Conservation (phyloP, 2,329 filamentous ascomycete genomes). For the Chaetoscypha palmicola region DNA sequence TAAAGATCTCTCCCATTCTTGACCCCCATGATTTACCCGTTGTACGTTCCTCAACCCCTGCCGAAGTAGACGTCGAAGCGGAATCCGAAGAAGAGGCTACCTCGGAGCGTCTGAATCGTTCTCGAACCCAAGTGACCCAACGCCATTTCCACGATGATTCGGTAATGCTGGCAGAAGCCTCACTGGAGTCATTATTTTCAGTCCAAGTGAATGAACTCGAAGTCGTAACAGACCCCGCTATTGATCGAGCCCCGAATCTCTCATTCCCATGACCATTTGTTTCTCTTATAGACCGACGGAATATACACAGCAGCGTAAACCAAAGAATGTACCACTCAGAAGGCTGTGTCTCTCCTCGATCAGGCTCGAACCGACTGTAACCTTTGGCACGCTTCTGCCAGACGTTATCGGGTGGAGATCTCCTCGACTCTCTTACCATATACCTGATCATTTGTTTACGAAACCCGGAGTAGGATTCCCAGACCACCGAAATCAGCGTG, state of each 20-base stretch:
- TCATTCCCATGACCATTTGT: background rate
- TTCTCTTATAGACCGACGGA: background rate
- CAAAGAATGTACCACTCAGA: background rate
- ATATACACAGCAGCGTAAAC: background rate
- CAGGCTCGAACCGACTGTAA: background rate
- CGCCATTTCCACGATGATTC: background rate
- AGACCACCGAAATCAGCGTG: background rate
- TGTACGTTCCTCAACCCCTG: background rate
- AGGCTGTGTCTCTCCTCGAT: background rate
- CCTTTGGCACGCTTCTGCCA: background rate
- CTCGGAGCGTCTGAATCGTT: background rate
- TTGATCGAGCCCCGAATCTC: background rate
- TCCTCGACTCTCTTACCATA: background rate
- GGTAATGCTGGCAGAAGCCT: background rate
- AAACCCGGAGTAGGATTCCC: background rate
- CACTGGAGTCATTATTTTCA: background rate
- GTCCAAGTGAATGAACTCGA: background rate
- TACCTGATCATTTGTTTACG: background rate
- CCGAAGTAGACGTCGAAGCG: too few relatives aligned
- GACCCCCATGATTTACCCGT: background rate
- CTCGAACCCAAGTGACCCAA: background rate
- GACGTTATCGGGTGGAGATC: background rate
- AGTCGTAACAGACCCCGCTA: background rate
- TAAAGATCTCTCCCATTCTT: background rate
- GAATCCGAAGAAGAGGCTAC: background rate